Evolutionary conservation across 2,329 filamentous ascomycete species (phyloP).

Genomic region (Pseudogymnoascus destructans): DNA sequence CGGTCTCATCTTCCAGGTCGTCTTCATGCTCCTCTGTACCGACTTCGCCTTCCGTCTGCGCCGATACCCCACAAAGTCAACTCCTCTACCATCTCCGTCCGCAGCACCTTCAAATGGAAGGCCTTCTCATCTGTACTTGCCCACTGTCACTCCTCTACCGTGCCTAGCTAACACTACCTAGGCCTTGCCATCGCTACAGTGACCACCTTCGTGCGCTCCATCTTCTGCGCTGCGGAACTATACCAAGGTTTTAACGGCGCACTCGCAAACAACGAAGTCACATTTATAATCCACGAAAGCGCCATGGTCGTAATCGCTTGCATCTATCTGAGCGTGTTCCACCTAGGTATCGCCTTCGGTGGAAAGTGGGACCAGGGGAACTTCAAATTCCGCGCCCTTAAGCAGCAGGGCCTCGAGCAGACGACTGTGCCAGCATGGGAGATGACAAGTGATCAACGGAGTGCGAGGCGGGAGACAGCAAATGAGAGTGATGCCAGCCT

Average conservation of each 20-base stretch:
- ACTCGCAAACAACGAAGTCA: conserved; percentile 33
- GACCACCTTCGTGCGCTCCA: conserved; percentile 42
- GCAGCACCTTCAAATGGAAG: conserved; percentile 3
- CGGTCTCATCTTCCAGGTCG: conserved; percentile 44
- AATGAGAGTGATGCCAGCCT: background rate
- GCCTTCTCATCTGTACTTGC: background rate
- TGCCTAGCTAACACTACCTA: background rate
- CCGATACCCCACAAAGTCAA: background rate
- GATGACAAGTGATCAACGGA: background rate
- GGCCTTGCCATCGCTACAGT: conserved; percentile 36
- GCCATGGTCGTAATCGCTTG: conserved; percentile 26
- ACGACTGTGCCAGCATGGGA: background rate
- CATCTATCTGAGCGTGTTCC: conserved; percentile 23
- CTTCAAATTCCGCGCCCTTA: conserved; percentile 1
- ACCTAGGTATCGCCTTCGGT: conserved; percentile 23
- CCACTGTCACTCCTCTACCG: background rate
- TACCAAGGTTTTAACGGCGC: conserved; percentile 39
- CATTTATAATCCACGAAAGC: conserved; percentile 36
- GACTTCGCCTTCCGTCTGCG: conserved; percentile 19
- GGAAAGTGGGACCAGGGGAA: conserved; percentile 12
- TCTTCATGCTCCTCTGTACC: conserved; percentile 22
- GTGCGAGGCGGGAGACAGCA: background rate
- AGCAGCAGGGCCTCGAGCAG: background rate
- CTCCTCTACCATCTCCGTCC: background rate
- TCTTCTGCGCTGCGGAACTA: conserved; percentile 46